phyloP scores from a whole-genome alignment of 75 land plant species.

The Isoetes taiwanensis region DNA sequence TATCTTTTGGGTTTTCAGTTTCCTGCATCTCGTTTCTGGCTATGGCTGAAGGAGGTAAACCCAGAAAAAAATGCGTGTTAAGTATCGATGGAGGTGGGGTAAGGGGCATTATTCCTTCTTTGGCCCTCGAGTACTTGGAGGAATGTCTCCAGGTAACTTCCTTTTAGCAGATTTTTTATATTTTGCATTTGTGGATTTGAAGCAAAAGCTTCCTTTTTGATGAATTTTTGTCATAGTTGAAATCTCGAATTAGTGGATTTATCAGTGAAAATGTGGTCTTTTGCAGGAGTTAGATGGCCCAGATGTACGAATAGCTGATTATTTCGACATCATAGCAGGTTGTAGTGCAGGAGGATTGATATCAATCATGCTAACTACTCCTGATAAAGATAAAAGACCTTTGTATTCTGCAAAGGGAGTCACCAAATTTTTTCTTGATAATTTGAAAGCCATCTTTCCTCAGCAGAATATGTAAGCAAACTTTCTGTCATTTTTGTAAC shows the following conservation, averaged over 20 bases:
- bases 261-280: too few relatives aligned
- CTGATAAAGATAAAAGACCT: constrained; percentile 30
- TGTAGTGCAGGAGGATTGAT: constrained; percentile 61
- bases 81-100: constrained; percentile 22
- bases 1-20: too few relatives aligned
- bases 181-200: too few relatives aligned
- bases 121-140: constrained; percentile 11
- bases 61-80: too few relatives aligned
- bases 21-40: too few relatives aligned
- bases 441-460: constrained; percentile 12
- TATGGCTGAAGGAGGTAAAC: too few relatives aligned
- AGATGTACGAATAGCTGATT: constrained; percentile 41
- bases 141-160: neutral
- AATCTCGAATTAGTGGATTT: too few relatives aligned
- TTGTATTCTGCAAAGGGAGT: constrained; percentile 37
- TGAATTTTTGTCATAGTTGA: too few relatives aligned
- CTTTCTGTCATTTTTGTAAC: too few relatives aligned
- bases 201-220: too few relatives aligned
- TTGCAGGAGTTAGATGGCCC: constrained; percentile 39
- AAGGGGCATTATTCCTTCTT: constrained; percentile 13
- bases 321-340: constrained; percentile 55
- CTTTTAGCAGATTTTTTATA: too few relatives aligned
- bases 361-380: constrained; percentile 43
- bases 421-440: constrained; percentile 26
- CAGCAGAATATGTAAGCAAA: neutral